Conservation (phyloP, 2,329 filamentous ascomycete species). For the Rhynchosporium secalis region DNA sequence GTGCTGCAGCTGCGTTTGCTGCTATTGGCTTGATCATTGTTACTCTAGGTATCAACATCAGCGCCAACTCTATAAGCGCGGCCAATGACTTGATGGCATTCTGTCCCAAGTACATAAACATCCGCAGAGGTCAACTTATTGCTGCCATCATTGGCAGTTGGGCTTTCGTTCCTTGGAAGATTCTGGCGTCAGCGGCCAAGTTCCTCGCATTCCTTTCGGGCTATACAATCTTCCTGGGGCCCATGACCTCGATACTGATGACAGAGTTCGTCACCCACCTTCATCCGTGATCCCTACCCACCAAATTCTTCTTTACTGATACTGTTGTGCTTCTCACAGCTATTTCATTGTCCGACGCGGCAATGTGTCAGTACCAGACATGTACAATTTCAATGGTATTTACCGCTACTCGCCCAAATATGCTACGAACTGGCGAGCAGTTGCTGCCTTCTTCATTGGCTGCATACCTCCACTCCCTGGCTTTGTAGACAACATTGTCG, state of each 20-base stretch:
- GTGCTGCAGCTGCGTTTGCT: conserved; percentile 49
- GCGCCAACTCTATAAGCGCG: conserved; percentile 54
- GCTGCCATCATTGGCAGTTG: conserved; percentile 55
- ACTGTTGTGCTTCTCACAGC: conserved; percentile 22
- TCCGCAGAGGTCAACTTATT: conserved; percentile 55
- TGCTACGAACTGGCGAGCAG: conserved; percentile 26
- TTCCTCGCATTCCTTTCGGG: conserved; percentile 67
- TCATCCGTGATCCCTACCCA: neutral
- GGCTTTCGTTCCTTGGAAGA: conserved; percentile 66
- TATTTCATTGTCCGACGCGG: conserved; percentile 44
- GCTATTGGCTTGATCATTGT: conserved; percentile 55
- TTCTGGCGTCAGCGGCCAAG: conserved; percentile 56
- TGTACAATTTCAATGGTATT: conserved; percentile 39
- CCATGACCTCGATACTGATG: conserved; percentile 57
- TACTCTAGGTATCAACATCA: conserved; percentile 56
- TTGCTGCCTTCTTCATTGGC: conserved; percentile 30
- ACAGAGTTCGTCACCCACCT: conserved; percentile 17
- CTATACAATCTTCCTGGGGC: conserved; percentile 61
- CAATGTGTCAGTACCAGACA: conserved; percentile 41
- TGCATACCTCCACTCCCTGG: conserved; percentile 36
- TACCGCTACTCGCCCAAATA: conserved; percentile 25
- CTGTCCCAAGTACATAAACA: conserved; percentile 55
- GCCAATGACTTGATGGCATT: conserved; percentile 59
- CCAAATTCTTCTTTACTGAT: conserved; percentile 13
- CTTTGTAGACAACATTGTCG: conserved; percentile 25